Base-by-base conservation (phyloP, 2,329 filamentous ascomycete genomes). In the Tolypocladium paradoxum region DNA sequence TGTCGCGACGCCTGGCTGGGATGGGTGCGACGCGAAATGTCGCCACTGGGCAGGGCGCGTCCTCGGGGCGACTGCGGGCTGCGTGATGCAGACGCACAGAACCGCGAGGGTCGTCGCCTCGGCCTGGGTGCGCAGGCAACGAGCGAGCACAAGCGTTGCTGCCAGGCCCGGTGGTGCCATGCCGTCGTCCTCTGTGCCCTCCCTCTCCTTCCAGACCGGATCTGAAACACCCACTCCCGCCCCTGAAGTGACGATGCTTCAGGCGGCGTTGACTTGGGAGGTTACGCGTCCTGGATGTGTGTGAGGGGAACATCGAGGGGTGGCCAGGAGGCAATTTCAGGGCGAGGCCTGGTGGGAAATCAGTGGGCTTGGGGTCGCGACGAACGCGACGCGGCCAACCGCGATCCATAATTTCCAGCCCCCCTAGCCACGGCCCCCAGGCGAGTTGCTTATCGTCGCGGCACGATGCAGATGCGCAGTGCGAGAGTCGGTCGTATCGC, bases 311-410 rank as follows among this genome's bases (percentile, higher is more conserved):
- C 47, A 56, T 53, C 57, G 51, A 55, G 51, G 58, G 57, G 56
- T 56, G 54, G 50, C 53, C 47, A 54, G 57, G 52, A 57, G 51
- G 56, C 56, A 61, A 64, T 61, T 61, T 63, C 56, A 59, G 49
- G 50, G 56, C 52, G 52, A 54, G 38, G 54, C 56, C 49, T 40
- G 49, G 53, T 46, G 48, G 49, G 49, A 48, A 40, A 47, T 38
- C 54, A 58, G 53, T 57, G 60, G 57, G 52, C 53, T 53, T 56
- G 58, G 56, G 57, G 53, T n/a, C 54, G 54, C 48, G 48, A 51
- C 48, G 50, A 48, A 55, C 53, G 55, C 54, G 53, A 57, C 55
- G 49, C 54, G 53, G 55, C 59, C 60, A 61, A 60, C 58, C 55
- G 29, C 48, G 54, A 53, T 43, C 55, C 58, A 53, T 50, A 57